Evolutionary conservation across 2,329 filamentous ascomycete species (phyloP).

Genomic region (Alternaria brassicicola): DNA sequence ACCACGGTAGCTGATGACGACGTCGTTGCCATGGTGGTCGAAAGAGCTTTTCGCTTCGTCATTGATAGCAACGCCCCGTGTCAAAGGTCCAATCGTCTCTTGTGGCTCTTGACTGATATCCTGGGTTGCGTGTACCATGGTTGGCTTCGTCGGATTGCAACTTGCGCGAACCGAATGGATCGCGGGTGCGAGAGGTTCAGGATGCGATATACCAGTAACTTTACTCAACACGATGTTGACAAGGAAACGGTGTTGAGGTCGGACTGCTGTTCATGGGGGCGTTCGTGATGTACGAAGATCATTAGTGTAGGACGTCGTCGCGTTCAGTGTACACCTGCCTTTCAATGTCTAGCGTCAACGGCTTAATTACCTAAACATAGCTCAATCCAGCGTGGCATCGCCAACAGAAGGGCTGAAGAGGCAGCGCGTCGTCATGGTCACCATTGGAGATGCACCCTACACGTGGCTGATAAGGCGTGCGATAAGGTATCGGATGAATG

Average conservation of each 20-base stretch:
- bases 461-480: background rate
- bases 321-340: background rate
- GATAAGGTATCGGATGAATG: background rate
- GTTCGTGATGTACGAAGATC: background rate
- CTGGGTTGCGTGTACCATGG: background rate
- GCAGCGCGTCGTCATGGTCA: background rate
- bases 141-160: background rate
- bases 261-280: background rate
- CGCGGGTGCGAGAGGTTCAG: no score
- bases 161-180: background rate
- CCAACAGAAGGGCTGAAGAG: background rate
- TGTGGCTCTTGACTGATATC: background rate
- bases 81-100: background rate
- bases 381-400: background rate
- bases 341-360: background rate
- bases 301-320: background rate
- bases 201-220: background rate
- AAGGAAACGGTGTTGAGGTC: background rate
- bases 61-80: background rate
- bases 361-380: background rate
- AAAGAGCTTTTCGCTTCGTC: fast-evolving
- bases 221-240: background rate
- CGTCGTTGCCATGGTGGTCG: background rate
- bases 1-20: background rate
- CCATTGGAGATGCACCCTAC: background rate